Conservation (phyloP, 2,329 filamentous ascomycete genomes). For the Colletotrichum costaricense region DNA sequence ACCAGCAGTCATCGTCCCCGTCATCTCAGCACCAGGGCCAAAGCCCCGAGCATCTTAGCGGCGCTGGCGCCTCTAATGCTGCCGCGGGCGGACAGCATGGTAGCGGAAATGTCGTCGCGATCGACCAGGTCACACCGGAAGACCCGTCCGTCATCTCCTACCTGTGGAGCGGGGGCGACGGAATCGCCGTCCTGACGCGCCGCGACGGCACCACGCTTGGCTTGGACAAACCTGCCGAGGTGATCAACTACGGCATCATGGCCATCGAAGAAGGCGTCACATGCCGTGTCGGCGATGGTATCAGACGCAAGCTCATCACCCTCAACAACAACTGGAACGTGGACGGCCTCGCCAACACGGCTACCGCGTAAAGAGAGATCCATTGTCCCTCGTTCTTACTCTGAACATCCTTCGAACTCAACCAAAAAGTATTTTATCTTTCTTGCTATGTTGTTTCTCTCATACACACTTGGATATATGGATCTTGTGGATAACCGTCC, state of each 20-base stretch:
- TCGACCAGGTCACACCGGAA: slow-evolving; percentile 55
- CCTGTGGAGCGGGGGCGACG: slow-evolving; percentile 51
- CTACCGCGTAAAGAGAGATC: slow-evolving; percentile 6
- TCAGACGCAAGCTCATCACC: slow-evolving; percentile 52
- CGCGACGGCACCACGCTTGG: slow-evolving; percentile 46
- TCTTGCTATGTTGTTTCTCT: slow-evolving; percentile 22
- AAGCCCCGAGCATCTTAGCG: slow-evolving; percentile 24
- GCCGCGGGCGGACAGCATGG: not conserved
- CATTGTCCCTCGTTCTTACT: not conserved
- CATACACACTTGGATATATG: slow-evolving; percentile 15
- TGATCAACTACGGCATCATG: slow-evolving; percentile 54
- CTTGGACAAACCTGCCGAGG: slow-evolving; percentile 51
- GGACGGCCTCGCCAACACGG: slow-evolving; percentile 38
- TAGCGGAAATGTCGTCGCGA: slow-evolving; percentile 41
- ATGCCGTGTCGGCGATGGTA: slow-evolving; percentile 56
- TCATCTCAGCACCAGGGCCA: slow-evolving; percentile 17
- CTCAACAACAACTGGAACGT: slow-evolving; percentile 54
- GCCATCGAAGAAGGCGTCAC: slow-evolving; percentile 53
- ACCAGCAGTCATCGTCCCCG: slow-evolving; percentile 32
- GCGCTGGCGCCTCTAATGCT: slow-evolving; percentile 17
- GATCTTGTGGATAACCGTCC: not conserved
- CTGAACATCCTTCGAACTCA: slow-evolving; percentile 1
- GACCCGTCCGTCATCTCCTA: slow-evolving; percentile 50
- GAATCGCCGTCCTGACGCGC: slow-evolving; percentile 46
- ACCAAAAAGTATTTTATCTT: slow-evolving; percentile 21